phyloP scores from a whole-genome alignment of 163 green algal genomes.

The Prototheca wickerhamii region DNA sequence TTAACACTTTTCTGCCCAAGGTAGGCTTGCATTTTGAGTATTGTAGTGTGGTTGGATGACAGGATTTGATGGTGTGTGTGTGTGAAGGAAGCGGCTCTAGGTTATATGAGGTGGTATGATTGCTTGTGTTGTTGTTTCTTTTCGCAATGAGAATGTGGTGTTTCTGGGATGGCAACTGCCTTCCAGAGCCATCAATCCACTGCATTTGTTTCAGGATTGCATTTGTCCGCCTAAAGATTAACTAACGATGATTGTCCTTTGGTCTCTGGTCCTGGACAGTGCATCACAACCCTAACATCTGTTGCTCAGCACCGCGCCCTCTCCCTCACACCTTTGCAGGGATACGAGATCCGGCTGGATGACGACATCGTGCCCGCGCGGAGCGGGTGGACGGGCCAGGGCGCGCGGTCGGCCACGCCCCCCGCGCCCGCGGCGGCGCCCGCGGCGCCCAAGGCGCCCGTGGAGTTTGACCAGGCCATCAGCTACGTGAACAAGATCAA shows the following conservation, averaged over 20 bases:
- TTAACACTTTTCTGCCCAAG: constrained; percentile 98
- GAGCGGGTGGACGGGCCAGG: not conserved
- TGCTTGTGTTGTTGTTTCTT: not conserved
- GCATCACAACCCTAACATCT: no score
- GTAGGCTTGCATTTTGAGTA: constrained; percentile 15
- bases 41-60: no score
- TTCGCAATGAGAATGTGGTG: not conserved
- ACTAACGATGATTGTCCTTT: no score
- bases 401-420: not conserved
- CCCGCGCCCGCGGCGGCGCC: not conserved
- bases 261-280: no score
- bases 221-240: no score
- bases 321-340: constrained; percentile 43
- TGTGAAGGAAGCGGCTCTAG: no score
- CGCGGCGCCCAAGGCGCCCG: constrained; percentile 51
- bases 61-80: not conserved
- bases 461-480: constrained; percentile 99
- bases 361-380: constrained; percentile 20
- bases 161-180: not conserved
- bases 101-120: constrained; percentile 1
- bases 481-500: constrained; percentile 99
- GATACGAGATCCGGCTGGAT: constrained; percentile 77
- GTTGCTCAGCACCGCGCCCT: no score
- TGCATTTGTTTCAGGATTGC: no score
- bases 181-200: no score